phyloP scores from a whole-genome alignment of 23 red algal genomes.

The Cyanidium caldarium region DNA sequence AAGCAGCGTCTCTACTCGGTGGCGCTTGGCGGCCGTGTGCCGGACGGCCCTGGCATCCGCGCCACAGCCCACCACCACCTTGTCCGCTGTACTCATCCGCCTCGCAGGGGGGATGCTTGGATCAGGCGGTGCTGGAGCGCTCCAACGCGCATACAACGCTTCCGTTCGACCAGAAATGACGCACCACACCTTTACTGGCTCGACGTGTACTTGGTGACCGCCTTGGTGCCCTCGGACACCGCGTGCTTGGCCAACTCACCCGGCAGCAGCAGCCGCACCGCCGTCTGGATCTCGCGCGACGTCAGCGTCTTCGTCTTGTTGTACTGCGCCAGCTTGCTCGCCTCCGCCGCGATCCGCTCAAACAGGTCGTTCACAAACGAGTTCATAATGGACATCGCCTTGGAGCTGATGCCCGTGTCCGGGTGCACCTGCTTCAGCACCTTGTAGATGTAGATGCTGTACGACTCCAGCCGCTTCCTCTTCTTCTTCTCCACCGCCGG shows the following conservation, averaged over 20 bases:
- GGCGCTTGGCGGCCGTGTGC: too few species aligned
- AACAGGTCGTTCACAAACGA: constrained; percentile 97
- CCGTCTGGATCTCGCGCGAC: constrained; percentile 95
- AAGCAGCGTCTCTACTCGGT: too few species aligned
- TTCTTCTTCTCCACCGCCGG: constrained; percentile 27
- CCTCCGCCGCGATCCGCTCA: constrained; percentile 85
- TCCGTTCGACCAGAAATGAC: not conserved
- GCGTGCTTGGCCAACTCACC: constrained; percentile 99
- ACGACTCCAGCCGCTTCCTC: constrained; percentile 91
- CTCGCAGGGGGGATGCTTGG: too few species aligned
- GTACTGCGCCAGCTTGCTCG: constrained; percentile 83
- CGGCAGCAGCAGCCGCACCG: constrained; percentile 84
- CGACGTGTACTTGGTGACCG: constrained; percentile 95
- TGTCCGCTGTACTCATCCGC: too few species aligned
- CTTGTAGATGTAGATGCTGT: constrained; percentile 99
- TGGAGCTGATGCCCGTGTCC: constrained; percentile 96
- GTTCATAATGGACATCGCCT: constrained; percentile 99
- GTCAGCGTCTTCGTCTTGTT: constrained; percentile 98
- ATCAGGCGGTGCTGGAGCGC: too few species aligned
- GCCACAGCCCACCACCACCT: too few species aligned
- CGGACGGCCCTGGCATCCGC: too few species aligned
- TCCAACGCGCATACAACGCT: too few species aligned
- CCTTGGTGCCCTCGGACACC: constrained; percentile 97
- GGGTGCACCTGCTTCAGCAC: constrained; percentile 99
- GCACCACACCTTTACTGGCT: constrained; percentile 1